Conservation (phyloP, 495 filamentous ascomycete genomes). For the Aspergillus conjunctus region DNA sequence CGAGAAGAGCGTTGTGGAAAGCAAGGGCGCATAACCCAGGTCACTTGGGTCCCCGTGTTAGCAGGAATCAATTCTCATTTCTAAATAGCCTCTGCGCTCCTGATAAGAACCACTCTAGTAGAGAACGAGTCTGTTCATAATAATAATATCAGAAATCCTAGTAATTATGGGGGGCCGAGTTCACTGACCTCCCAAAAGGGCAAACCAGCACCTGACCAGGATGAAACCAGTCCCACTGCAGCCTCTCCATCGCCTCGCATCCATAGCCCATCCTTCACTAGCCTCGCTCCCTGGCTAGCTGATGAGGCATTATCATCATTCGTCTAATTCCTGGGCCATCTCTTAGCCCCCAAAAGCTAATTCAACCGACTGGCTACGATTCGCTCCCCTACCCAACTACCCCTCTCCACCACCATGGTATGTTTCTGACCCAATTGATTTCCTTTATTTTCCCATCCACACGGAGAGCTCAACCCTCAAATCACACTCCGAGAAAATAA, state of each 20-base stretch:
- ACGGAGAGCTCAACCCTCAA: not conserved
- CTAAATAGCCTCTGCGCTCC: too few relatives aligned
- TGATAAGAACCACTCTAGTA: too few relatives aligned
- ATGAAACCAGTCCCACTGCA: not conserved
- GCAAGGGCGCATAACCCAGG: not conserved
- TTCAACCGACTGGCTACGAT: too few relatives aligned
- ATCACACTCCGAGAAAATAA: not conserved
- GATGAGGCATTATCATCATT: too few relatives aligned
- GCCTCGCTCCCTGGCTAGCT: too few relatives aligned
- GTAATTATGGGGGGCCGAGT: not conserved
- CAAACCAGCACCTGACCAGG: not conserved
- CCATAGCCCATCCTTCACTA: not conserved
- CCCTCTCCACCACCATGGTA: not conserved
- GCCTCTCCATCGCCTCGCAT: not conserved
- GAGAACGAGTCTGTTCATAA: too few relatives aligned
- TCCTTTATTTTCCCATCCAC: not conserved
- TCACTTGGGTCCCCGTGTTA: not conserved
- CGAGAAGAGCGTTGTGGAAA: conserved; percentile 8
- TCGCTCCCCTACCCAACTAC: too few relatives aligned
- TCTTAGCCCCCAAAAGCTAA: too few relatives aligned
- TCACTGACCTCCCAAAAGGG: not conserved
- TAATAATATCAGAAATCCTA: too few relatives aligned
- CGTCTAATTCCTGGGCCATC: too few relatives aligned
- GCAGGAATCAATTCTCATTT: too few relatives aligned
- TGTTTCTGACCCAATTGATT: not conserved